A percentile compares a stretch with the other conserved stretches of the same genome.
Evolutionary conservation across 352 stramenopile species (phyloP).

Genomic region (Pythium insidiosum): DNA sequence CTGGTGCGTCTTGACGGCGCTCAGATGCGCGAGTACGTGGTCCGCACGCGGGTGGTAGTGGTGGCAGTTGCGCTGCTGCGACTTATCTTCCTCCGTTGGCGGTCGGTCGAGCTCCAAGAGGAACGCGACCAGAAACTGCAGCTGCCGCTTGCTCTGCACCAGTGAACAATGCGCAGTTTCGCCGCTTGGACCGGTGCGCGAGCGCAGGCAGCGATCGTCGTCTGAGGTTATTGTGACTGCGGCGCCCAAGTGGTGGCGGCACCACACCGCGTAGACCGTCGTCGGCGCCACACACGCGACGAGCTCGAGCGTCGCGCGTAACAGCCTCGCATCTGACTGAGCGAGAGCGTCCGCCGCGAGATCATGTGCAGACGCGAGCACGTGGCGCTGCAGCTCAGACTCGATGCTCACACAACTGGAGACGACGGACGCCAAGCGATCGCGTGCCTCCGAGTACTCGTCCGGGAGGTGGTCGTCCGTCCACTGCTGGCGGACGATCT

Average conservation of each 20-base stretch:
- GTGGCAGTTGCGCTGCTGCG: too few relatives aligned
- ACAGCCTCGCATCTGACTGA: constrained; percentile 5
- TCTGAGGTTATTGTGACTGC: background rate
- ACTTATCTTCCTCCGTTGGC: too few relatives aligned
- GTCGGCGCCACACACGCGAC: constrained; percentile 7
- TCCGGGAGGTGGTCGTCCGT: background rate
- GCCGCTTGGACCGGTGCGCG: background rate
- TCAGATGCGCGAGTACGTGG: constrained; percentile 24
- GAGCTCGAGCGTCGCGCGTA: constrained; percentile 23
- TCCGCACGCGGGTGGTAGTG: constrained; percentile 2
- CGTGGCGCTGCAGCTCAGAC: constrained; percentile 6
- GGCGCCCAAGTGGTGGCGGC: constrained; percentile 15
- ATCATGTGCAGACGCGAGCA: constrained; percentile 25
- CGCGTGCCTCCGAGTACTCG: background rate
- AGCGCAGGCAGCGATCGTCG: background rate
- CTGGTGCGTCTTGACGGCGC: constrained; percentile 30
- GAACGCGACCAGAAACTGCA: constrained; percentile 32
- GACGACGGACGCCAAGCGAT: constrained; percentile 12
- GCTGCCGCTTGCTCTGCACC: constrained; percentile 26
- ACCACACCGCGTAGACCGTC: constrained; percentile 17
- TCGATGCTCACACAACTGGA: constrained; percentile 5
- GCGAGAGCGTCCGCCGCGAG: constrained; percentile 18
- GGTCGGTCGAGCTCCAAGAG: constrained; percentile 24
- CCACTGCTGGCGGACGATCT: constrained; percentile 6
- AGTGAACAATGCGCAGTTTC: constrained; percentile 10